A percentile compares a stretch with the other conserved stretches of the same genome.
These are phyloP conservation scores for Colletotrichum destructivum DNA, from an alignment of 2,329 filamentous ascomycete genomes.

Conservation along the genomic window DNA sequence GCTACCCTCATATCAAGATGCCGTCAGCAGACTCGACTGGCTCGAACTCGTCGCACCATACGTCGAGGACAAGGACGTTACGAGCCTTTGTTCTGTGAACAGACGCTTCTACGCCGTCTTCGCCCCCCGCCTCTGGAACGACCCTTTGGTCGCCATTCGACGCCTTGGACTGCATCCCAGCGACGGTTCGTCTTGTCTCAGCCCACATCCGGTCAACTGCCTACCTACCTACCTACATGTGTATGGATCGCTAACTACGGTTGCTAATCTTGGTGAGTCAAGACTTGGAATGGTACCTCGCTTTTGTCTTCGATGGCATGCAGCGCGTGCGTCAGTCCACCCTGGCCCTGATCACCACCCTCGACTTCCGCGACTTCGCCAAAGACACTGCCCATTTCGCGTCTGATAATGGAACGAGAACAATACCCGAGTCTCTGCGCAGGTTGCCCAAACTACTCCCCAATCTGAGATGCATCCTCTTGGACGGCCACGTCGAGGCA, in stretches of 20 bases:
- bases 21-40: constrained; percentile 64
- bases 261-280: constrained; percentile 3
- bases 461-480: constrained; percentile 60
- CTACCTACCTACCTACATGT: too few relatives aligned
- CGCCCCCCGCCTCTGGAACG: constrained; percentile 67
- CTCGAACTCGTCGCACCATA: constrained; percentile 63
- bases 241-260: constrained; percentile 11
- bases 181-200: constrained; percentile 57
- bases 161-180: constrained; percentile 59
- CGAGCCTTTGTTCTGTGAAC: constrained; percentile 64
- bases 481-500: constrained; percentile 63
- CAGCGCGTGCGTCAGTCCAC: constrained; percentile 54
- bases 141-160: constrained; percentile 60
- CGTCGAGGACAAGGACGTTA: constrained; percentile 58
- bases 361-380: constrained; percentile 65
- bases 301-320: constrained; percentile 61
- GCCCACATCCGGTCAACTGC: background rate
- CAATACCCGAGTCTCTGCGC: constrained; percentile 58
- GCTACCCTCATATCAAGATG: constrained; percentile 70
- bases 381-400: constrained; percentile 58
- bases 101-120: constrained; percentile 64
- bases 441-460: constrained; percentile 59
- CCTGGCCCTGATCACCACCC: constrained; percentile 59
- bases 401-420: constrained; percentile 55
- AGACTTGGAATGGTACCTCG: constrained; percentile 67